Base-by-base conservation (phyloP, 352 stramenopile species). In the Thraustochytrium striatum region DNA sequence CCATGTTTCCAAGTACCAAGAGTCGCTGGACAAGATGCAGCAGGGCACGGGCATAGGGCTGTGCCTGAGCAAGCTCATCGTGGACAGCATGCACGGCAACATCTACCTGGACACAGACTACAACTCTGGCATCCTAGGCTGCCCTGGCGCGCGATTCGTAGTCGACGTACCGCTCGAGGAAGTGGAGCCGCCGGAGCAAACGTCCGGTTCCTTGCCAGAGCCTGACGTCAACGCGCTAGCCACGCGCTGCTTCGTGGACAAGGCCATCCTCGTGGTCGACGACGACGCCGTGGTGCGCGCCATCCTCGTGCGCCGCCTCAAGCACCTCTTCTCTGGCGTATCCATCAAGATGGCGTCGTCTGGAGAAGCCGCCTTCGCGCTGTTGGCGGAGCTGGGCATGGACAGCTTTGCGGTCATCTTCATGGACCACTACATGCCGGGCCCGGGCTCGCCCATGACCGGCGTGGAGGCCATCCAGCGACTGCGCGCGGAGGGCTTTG, bases 11-110 rank as follows among this genome's bases (percentile, higher is more conserved):
- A n/a, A n/a, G n/a, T 79, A 79, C 50, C 85, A 88, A 82, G 84
- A 88, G 55, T 85, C 82, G 50, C 68, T 87, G 5, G 85, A 88
- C 53, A 70, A 38, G 9, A 69, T 87, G 28, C 81, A 83, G 43
- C 85, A 88, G 69, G 85, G 85, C 2, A 86, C 84, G 11, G 85
- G 85, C n/a, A 83, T 87, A 35, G 83, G 83, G 16, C 55, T 88
- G 19, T 81, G 43, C 3, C 58, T 87, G 0, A 83, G 70, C 61
- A 84, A 85, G 62, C 69, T 81, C n/a, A 44, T 88, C 39, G 44
- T 81, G 0, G 57, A 82, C 58, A 72, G 85, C 19, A 85, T 87
- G 69, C 73, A 62, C 58, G 84, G 83, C 11, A 35, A 59, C 61
- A 84, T 88, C 36, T 78, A 57, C 13, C 61, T 87, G 11, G 79